Conservation (phyloP, 2,329 filamentous ascomycete species). For the Endoconidiophora polonica region DNA sequence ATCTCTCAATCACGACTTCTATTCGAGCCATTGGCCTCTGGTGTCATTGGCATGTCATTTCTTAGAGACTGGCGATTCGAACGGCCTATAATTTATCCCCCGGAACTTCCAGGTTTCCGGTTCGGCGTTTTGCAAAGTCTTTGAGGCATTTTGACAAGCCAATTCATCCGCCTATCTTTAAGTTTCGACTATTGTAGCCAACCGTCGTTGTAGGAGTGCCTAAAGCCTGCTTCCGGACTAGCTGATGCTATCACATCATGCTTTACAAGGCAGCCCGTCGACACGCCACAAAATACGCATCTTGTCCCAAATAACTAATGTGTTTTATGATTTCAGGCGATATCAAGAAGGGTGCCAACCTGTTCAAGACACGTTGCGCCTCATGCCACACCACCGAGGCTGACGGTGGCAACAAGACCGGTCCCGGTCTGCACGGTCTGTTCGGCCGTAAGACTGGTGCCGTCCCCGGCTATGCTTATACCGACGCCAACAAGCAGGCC, state of each 20-base stretch:
- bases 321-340: constrained; percentile 47
- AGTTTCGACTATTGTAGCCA: neutral
- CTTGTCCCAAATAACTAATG: neutral
- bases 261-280: neutral
- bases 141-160: too few relatives aligned
- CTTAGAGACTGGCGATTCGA: too few relatives aligned
- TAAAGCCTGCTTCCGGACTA: neutral
- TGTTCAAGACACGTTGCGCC: constrained; percentile 98
- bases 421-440: constrained; percentile 89
- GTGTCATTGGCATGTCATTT: too few relatives aligned
- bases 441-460: constrained; percentile 91
- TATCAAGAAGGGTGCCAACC: constrained; percentile 87
- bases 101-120: too few relatives aligned
- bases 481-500: constrained; percentile 98
- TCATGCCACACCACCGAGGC: constrained; percentile 96
- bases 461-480: constrained; percentile 89
- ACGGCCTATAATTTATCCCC: too few relatives aligned
- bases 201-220: neutral
- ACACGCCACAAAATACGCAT: neutral
- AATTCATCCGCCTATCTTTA: too few relatives aligned
- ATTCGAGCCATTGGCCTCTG: neutral
- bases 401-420: constrained; percentile 92
- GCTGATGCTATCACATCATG: neutral
- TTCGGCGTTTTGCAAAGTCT: too few relatives aligned
- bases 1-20: neutral